These are phyloP conservation scores for Panaeolus cyanescens DNA, from an alignment of 768 basidiomycete species.

Conservation along the genomic window DNA sequence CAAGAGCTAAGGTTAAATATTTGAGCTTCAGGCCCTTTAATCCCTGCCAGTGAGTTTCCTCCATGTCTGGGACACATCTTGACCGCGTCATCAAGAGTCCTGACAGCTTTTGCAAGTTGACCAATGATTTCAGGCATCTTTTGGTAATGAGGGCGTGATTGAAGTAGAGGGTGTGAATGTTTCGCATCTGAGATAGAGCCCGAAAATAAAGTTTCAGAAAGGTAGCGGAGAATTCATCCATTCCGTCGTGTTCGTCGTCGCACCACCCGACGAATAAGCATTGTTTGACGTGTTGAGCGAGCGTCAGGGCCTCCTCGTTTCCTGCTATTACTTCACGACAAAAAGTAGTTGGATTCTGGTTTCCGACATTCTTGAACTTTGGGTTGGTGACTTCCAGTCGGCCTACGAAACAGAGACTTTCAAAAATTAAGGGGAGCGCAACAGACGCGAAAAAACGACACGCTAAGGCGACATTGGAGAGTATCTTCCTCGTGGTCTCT, in stretches of 20 bases:
- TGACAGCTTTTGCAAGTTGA: not conserved
- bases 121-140: slow-evolving; percentile 1
- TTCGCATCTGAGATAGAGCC: slow-evolving; percentile 3
- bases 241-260: not conserved
- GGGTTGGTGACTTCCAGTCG: slow-evolving; percentile 2
- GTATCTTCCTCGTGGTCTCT: slow-evolving; percentile 11
- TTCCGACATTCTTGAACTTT: slow-evolving; percentile 1
- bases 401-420: slow-evolving; percentile 26
- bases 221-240: not conserved
- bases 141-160: not conserved
- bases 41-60: not conserved
- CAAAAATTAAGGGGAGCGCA: slow-evolving; percentile 41
- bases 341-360: slow-evolving; percentile 14
- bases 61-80: not conserved
- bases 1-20: not conserved
- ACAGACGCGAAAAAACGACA: slow-evolving; percentile 44
- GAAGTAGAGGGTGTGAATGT: slow-evolving; percentile 1
- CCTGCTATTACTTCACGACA: slow-evolving; percentile 27
- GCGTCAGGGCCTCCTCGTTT: slow-evolving; percentile 25
- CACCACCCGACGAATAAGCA: slow-evolving; percentile 18
- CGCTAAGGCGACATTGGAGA: slow-evolving; percentile 37
- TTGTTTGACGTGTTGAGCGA: slow-evolving; percentile 30
- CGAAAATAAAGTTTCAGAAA: slow-evolving; percentile 12
- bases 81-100: not conserved
- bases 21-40: not conserved